A percentile compares a stretch with the other conserved stretches of the same genome.
Conservation (phyloP, 495 filamentous ascomycete species). For the Daldinia vernicosa region DNA sequence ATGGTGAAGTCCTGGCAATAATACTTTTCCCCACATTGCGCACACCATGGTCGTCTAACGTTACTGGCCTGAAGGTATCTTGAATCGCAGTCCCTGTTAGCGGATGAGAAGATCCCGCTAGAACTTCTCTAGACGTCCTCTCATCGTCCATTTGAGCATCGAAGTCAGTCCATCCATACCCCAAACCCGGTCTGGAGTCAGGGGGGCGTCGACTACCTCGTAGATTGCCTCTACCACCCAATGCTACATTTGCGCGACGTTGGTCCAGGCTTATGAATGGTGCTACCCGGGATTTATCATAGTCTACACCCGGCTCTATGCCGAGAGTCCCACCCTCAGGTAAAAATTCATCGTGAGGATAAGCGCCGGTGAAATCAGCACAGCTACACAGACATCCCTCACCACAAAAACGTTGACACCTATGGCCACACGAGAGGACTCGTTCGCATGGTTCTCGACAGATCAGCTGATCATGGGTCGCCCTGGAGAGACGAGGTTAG, state of each 20-base stretch:
- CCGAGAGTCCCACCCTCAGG: neutral
- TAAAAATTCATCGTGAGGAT: constrained; percentile 33
- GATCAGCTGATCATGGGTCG: constrained; percentile 66
- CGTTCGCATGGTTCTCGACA: constrained; percentile 71
- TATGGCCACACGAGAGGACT: constrained; percentile 70
- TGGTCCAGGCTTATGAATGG: constrained; percentile 32
- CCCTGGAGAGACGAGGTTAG: constrained; percentile 59
- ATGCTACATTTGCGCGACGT: neutral
- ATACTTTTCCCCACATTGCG: constrained; percentile 25
- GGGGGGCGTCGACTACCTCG: neutral
- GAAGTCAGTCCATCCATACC: constrained; percentile 30
- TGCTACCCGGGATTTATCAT: neutral
- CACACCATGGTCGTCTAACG: constrained; percentile 22
- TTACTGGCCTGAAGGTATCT: constrained; percentile 39
- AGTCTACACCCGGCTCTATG: neutral
- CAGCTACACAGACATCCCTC: constrained; percentile 52
- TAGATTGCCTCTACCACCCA: neutral
- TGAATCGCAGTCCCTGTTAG: constrained; percentile 11
- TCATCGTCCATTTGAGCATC: constrained; percentile 30
- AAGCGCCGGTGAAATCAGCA: constrained; percentile 42
- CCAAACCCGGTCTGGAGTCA: constrained; percentile 6
- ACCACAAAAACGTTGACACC: constrained; percentile 54
- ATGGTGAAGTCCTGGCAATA: constrained; percentile 2
- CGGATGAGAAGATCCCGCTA: neutral
- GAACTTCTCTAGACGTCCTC: constrained; percentile 7